phyloP scores from a whole-genome alignment of 495 filamentous ascomycete genomes.

The Hypoxylon lenormandii region DNA sequence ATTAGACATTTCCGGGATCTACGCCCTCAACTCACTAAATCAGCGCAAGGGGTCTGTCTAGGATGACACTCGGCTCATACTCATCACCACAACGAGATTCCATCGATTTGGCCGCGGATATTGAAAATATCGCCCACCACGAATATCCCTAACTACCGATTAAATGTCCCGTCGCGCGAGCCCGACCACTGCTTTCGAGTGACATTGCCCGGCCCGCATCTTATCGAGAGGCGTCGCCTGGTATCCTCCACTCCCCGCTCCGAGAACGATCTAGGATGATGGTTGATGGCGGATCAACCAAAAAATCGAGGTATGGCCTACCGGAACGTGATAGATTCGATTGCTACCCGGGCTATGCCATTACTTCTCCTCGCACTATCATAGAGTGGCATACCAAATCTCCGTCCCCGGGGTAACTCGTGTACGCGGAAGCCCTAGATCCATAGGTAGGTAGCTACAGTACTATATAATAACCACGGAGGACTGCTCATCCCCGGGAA shows the following conservation, averaged over 20 bases:
- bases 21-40: slow-evolving; percentile 48
- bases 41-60: slow-evolving; percentile 41
- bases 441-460: neutral
- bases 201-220: slow-evolving; percentile 31
- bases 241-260: slow-evolving; percentile 45
- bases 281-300: slow-evolving; percentile 18
- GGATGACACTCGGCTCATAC: slow-evolving; percentile 44
- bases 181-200: slow-evolving; percentile 32
- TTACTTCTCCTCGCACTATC: slow-evolving; percentile 1
- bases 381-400: slow-evolving; percentile 13
- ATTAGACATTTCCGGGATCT: slow-evolving; percentile 46
- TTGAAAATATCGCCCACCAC: slow-evolving; percentile 13
- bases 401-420: slow-evolving; percentile 1
- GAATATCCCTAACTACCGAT: neutral
- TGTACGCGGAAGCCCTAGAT: slow-evolving; percentile 7
- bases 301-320: slow-evolving; percentile 16
- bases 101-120: slow-evolving; percentile 5
- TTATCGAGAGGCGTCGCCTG: slow-evolving; percentile 43
- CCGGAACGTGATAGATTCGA: slow-evolving; percentile 4
- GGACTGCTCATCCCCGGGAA: slow-evolving; percentile 14
- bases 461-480: slow-evolving; percentile 23
- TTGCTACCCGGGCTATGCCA: neutral
- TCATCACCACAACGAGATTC: slow-evolving; percentile 24
- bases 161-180: slow-evolving; percentile 24
- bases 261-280: slow-evolving; percentile 31